These are phyloP conservation scores for Sphaerulina populicola DNA, from an alignment of 2,329 filamentous ascomycete species.

Conservation along the genomic window DNA sequence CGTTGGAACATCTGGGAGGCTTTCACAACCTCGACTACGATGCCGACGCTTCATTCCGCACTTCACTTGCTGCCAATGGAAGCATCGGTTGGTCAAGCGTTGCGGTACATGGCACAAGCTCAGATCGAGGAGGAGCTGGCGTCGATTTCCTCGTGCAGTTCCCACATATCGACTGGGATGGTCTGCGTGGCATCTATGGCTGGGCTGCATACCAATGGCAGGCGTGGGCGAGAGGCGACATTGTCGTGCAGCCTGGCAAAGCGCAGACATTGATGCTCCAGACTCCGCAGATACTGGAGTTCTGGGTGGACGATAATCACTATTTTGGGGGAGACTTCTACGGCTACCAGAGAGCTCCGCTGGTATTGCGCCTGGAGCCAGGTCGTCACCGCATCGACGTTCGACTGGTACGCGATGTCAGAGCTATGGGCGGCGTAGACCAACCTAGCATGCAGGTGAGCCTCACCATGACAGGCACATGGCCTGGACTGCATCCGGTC, in stretches of 20 bases:
- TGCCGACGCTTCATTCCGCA: slow-evolving; percentile 38
- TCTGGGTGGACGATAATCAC: slow-evolving; percentile 44
- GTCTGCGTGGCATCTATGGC: slow-evolving; percentile 48
- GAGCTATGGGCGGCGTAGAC: slow-evolving; percentile 47
- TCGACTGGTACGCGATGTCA: slow-evolving; percentile 49
- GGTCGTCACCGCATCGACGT: slow-evolving; percentile 47
- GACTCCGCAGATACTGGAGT: slow-evolving; percentile 45
- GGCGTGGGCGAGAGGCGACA: slow-evolving; percentile 47
- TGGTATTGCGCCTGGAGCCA: slow-evolving; percentile 43
- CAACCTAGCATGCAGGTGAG: slow-evolving; percentile 40
- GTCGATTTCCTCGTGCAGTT: slow-evolving; percentile 41
- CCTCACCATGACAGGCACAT: slow-evolving; percentile 31
- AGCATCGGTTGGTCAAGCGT: slow-evolving; percentile 43
- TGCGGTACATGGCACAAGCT: slow-evolving; percentile 29
- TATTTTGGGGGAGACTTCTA: slow-evolving; percentile 54
- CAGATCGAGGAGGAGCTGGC: slow-evolving; percentile 29
- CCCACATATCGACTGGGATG: slow-evolving; percentile 46
- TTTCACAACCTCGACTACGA: slow-evolving; percentile 43
- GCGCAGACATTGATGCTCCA: slow-evolving; percentile 37
- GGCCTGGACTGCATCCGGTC: slow-evolving; percentile 26
- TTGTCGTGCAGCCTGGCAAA: slow-evolving; percentile 33
- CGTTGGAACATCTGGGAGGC: slow-evolving; percentile 47
- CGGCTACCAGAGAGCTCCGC: slow-evolving; percentile 43
- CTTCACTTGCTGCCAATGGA: slow-evolving; percentile 46
- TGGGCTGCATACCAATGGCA: slow-evolving; percentile 54